phyloP scores from a whole-genome alignment of 192 early-diverging fungal genomes.

The Piromyces finnis region DNA sequence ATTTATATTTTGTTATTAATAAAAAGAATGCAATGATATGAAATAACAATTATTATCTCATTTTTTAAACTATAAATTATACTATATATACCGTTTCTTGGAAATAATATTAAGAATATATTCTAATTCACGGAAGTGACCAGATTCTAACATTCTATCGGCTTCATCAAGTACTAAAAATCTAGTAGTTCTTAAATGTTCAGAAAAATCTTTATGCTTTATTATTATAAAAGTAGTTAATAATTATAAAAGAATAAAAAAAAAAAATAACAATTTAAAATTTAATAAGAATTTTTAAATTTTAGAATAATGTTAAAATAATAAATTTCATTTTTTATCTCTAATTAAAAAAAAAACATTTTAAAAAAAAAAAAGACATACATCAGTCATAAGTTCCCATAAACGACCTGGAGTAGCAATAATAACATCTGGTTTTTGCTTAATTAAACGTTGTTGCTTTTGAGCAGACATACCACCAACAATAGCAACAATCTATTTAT shows the following conservation, averaged over 20 bases:
- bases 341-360: too few relatives aligned
- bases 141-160: slow-evolving; percentile 63
- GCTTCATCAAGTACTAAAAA: slow-evolving; percentile 55
- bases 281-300: too few relatives aligned
- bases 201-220: not conserved
- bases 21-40: slow-evolving; percentile 4
- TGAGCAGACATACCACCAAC: slow-evolving; percentile 89
- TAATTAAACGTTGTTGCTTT: slow-evolving; percentile 69
- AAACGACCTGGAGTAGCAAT: slow-evolving; percentile 69
- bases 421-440: slow-evolving; percentile 45
- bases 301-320: too few relatives aligned
- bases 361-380: slow-evolving; percentile 1
- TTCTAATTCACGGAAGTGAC: slow-evolving; percentile 55
- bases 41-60: not conserved
- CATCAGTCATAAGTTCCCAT: slow-evolving; percentile 35
- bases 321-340: too few relatives aligned
- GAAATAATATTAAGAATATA: slow-evolving; percentile 32
- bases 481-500: slow-evolving; percentile 48
- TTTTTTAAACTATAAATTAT: not conserved
- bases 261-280: too few relatives aligned
- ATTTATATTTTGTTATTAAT: too few relatives aligned
- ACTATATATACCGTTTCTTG: slow-evolving; percentile 1
- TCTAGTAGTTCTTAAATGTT: not conserved
- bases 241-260: not conserved
- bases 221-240: not conserved